These are phyloP conservation scores for Aureobasidium vineae DNA, from an alignment of 2,329 filamentous ascomycete species.

Conservation along the genomic window DNA sequence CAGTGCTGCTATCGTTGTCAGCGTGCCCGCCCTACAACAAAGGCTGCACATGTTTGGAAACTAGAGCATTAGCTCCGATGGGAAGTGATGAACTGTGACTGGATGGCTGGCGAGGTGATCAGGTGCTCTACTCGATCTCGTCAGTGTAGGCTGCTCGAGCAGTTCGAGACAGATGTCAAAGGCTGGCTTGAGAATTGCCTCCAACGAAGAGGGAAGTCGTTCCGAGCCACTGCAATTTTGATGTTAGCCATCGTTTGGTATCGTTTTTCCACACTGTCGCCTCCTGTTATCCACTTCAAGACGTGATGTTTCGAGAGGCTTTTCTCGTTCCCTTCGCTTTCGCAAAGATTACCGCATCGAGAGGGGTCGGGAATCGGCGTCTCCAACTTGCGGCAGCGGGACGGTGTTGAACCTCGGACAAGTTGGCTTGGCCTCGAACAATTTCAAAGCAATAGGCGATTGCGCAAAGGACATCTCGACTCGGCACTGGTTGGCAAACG, in stretches of 20 bases:
- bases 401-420: neutral
- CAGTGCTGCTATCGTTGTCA: slow-evolving; percentile 9
- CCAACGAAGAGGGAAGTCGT: neutral
- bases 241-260: neutral
- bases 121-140: neutral
- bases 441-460: slow-evolving; percentile 19
- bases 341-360: slow-evolving; percentile 15
- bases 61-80: neutral
- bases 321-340: slow-evolving; percentile 3
- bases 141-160: neutral
- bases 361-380: slow-evolving; percentile 5
- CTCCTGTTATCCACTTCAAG: neutral
- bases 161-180: too few relatives aligned
- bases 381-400: neutral
- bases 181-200: neutral
- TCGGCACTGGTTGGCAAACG: neutral
- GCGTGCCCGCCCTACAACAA: neutral
- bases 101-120: neutral
- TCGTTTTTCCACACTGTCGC: neutral
- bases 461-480: neutral
- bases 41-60: neutral
- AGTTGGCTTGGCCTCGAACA: slow-evolving; percentile 16
- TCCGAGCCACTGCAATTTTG: neutral
- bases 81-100: too few relatives aligned
- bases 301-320: neutral